Evolutionary conservation across 2,329 filamentous ascomycete species (phyloP).

Genomic region (Paecilomyces niveus): DNA sequence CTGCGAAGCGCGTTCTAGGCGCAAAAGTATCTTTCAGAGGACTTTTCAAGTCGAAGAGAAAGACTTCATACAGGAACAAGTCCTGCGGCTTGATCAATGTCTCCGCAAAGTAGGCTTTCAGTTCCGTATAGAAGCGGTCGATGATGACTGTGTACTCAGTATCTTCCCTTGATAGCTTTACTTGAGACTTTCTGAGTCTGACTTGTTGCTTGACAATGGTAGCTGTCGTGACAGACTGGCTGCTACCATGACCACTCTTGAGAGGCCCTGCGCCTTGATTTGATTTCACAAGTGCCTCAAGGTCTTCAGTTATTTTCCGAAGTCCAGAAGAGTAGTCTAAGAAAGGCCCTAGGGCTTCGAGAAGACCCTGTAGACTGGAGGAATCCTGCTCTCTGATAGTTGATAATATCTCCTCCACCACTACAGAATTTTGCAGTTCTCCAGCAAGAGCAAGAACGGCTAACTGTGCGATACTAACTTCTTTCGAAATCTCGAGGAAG

Average conservation of each 20-base stretch:
- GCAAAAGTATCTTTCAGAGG: slow-evolving; percentile 53
- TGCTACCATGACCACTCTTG: slow-evolving; percentile 68
- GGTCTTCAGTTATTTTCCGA: slow-evolving; percentile 36
- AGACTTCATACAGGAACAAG: slow-evolving; percentile 50
- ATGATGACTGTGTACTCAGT: slow-evolving; percentile 49
- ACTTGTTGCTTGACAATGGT: slow-evolving; percentile 56
- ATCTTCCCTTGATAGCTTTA: slow-evolving; percentile 47
- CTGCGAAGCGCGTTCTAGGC: slow-evolving; percentile 50
- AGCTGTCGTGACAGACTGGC: slow-evolving; percentile 49
- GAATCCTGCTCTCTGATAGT: slow-evolving; percentile 49
- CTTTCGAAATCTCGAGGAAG: slow-evolving; percentile 22
- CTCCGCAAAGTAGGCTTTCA: slow-evolving; percentile 40
- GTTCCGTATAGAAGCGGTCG: slow-evolving; percentile 37
- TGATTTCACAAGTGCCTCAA: slow-evolving; percentile 41
- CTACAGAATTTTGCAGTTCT: slow-evolving; percentile 45
- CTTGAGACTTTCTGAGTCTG: slow-evolving; percentile 50
- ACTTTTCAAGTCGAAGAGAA: slow-evolving; percentile 52
- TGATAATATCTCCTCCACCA: slow-evolving; percentile 47
- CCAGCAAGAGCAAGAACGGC: slow-evolving; percentile 41
- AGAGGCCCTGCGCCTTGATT: slow-evolving; percentile 47
- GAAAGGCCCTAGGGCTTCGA: slow-evolving; percentile 30
- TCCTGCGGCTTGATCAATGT: slow-evolving; percentile 43
- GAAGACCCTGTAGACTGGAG: slow-evolving; percentile 35
- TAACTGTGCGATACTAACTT: slow-evolving; percentile 26
- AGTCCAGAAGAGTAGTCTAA: slow-evolving; percentile 30